Conservation (phyloP, 2,329 filamentous ascomycete species). For the Dissoconium aciculare region DNA sequence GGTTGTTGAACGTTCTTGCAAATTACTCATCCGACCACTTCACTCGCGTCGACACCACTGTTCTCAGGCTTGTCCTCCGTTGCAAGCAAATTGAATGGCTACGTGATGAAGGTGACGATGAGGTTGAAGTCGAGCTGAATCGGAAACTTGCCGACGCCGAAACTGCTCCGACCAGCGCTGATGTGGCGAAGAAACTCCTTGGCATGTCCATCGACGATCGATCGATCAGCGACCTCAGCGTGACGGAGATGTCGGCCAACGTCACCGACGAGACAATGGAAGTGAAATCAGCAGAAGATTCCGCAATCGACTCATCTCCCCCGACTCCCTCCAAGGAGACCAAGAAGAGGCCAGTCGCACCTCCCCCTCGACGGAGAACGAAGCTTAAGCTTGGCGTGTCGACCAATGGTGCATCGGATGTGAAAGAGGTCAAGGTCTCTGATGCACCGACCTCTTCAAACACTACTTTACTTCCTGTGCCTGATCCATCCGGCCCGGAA, state of each 20-base stretch:
- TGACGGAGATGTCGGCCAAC: slow-evolving; percentile 56
- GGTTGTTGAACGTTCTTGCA: slow-evolving; percentile 55
- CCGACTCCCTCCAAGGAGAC: not conserved
- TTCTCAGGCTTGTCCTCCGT: slow-evolving; percentile 59
- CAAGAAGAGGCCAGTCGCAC: not conserved
- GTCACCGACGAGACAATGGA: slow-evolving; percentile 49
- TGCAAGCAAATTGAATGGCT: slow-evolving; percentile 36
- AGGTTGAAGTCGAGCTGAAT: slow-evolving; percentile 14
- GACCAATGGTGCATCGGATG: not conserved
- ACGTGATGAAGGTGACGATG: slow-evolving; percentile 21
- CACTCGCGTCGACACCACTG: slow-evolving; percentile 66
- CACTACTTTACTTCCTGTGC: too few species aligned
- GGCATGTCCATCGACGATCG: slow-evolving; percentile 55
- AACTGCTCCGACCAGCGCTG: slow-evolving; percentile 16
- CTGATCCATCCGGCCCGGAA: not conserved
- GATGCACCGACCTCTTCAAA: not conserved
- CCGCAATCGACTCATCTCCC: too few species aligned
- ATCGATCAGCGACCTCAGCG: slow-evolving; percentile 48
- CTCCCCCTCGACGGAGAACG: not conserved
- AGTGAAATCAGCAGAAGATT: too few species aligned
- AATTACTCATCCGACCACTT: slow-evolving; percentile 45
- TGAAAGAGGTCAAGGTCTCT: slow-evolving; percentile 1
- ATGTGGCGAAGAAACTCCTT: slow-evolving; percentile 40
- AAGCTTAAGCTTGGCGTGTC: not conserved
- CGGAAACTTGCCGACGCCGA: slow-evolving; percentile 15